A percentile compares a stretch with the other conserved stretches of the same genome.
Evolutionary conservation across 2,329 filamentous ascomycete species (phyloP).

Genomic region (Pseudocercospora vitis): DNA sequence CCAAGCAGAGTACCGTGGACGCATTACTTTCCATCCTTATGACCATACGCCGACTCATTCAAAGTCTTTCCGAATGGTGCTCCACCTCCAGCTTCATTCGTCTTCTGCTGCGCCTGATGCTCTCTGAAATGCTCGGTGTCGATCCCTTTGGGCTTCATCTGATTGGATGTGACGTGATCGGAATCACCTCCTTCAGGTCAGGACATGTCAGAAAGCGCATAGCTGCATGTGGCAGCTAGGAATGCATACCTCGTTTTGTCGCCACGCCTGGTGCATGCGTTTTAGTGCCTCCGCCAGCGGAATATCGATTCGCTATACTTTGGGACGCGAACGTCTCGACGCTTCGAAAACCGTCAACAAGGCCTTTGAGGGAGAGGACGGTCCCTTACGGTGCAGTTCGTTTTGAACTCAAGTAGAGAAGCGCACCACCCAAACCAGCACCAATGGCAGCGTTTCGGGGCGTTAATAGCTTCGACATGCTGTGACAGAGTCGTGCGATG

Average conservation of each 20-base stretch:
- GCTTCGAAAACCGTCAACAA: constrained; percentile 32
- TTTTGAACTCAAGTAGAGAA: constrained; percentile 25
- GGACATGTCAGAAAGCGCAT: not conserved
- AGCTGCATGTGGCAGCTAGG: not conserved
- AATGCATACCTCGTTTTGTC: constrained; percentile 36
- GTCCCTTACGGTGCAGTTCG: constrained; percentile 15
- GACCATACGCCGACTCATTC: constrained; percentile 37
- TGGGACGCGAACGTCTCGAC: constrained; percentile 40
- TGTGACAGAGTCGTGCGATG: constrained; percentile 25
- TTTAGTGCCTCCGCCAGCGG: constrained; percentile 37
- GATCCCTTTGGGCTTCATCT: constrained; percentile 34
- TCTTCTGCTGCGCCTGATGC: constrained; percentile 35
- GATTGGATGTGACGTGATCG: constrained; percentile 27
- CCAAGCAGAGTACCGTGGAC: not conserved
- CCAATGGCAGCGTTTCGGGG: constrained; percentile 36
- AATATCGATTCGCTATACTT: constrained; percentile 38
- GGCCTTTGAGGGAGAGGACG: not conserved
- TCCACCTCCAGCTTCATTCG: constrained; percentile 21
- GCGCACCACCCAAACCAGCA: constrained; percentile 30
- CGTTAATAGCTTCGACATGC: constrained; percentile 32
- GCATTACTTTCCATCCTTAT: constrained; percentile 40
- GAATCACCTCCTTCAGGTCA: constrained; percentile 27
- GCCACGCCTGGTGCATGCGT: constrained; percentile 39
- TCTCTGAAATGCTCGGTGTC: constrained; percentile 37
- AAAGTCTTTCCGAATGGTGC: constrained; percentile 32